Evolutionary conservation across 2,329 filamentous ascomycete genomes (phyloP), one percentile per base, ranked within the genome.

Genomic region (Penicillium sp.): DNA sequence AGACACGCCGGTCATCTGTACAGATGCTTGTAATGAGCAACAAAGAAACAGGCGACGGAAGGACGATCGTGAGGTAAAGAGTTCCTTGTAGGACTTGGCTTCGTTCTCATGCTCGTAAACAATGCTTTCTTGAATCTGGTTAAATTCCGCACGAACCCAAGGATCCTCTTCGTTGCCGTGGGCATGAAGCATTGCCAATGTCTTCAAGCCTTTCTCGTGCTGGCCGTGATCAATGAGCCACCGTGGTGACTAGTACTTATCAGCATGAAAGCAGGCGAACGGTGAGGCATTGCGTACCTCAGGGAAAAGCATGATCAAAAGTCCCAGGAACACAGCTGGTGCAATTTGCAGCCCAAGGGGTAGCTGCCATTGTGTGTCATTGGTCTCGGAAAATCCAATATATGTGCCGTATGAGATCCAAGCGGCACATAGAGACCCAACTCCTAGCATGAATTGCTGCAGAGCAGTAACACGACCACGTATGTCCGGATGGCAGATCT

Each of bases 361-460:
- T 19, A 84, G 68, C 19, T 81, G 75, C 82, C 82, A 83, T 63
- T 82, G 79, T 10, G 72, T 72, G 57, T 70, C 65, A 57, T 77
- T 71, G 43, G 61, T 66, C 1, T 68, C 61, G 1, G 66, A 56
- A 52, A 81, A 78, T 15, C 75, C 72, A 34, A 75, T 71, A 54
- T 79, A 79, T 4, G 74, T 75, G 40, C 82, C 87, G 53, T 83
- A 91, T 0, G 80, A 82, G 42, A 86, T 80, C 85, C 86, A 89
- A 0, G 81, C 77, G 0, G 87, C 87, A 15, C 82, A 71, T 1
- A 93, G 76, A 13, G 85, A 74, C 49, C 87, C 87, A 26, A 91
- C 78, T 1, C 86, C 87, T 45, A 91, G 66, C 85, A 90, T 90
- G 63, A 90, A 89, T 60, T 90, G 87, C 65, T 90, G 87, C 3